Evolutionary conservation across 1,139 yeast species (phyloP), one percentile per base, ranked within the genome.

Genomic region (Saccharomyces hybrid): DNA sequence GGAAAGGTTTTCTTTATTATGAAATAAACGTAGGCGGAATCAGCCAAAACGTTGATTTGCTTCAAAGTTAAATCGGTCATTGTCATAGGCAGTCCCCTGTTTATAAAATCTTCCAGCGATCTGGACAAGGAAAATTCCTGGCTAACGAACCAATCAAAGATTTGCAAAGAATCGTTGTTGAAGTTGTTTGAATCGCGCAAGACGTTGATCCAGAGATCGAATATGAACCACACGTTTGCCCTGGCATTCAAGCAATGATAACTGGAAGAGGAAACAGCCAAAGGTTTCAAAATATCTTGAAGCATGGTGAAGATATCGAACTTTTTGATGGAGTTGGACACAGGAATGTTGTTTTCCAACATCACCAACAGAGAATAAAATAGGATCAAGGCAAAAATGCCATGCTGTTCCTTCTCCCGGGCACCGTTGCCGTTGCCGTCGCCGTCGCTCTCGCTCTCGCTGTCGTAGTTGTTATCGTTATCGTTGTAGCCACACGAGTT

Each of bases 201-300:
- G 16, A 47, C 23, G 38, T 55, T 49, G 13, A 50, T 48, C 58
- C 58, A 56, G 14, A 54, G 34, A 31, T 56, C 46, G 50, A 55
- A 55, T 8, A 55, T 48, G 16, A 52, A 52, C 57, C 57, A 38
- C 23, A 14, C 23, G 11, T 38, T 38, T 38, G 4, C 42, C 8
- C 13, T 14, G 23, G 23, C 23, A 38, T 16, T 38, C 23, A 38
- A 16, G 11, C 16, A 38, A 38, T 16, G 42, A 16, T 38, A 38
- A 16, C 25, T 38, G 42, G 23, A 38, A 8, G 42, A 38, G 6
- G 42, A 4, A 16, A 14, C 42, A 14, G 42, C 7, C 7, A 38
- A 38, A 14, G 23, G 23, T 38, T 38, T 38, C 25, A 38, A 11
- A 14, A 38, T 38, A 16, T 16, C 25, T 38, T 38, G 42, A 16